Evolutionary conservation across 495 filamentous ascomycete genomes (phyloP).

Genomic region (Daldinia decipiens): DNA sequence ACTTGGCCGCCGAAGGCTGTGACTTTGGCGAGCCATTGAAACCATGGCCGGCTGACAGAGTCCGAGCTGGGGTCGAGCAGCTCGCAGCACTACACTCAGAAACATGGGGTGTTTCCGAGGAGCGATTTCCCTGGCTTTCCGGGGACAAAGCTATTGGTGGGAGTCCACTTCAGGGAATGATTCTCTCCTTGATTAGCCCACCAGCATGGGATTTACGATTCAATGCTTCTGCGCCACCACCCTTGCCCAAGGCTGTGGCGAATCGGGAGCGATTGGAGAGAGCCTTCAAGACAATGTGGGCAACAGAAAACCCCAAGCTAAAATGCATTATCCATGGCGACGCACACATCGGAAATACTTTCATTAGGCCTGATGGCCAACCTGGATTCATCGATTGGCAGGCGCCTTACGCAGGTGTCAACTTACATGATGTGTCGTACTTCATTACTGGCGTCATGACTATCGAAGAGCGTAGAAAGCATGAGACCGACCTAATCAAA

Average conservation of each 20-base stretch:
- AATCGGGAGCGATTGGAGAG: conserved; percentile 21
- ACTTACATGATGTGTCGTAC: conserved; percentile 22
- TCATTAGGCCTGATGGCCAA: conserved; percentile 20
- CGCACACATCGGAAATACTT: conserved; percentile 22
- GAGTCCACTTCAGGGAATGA: conserved; percentile 23
- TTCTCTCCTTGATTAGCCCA: conserved; percentile 3
- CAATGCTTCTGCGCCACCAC: conserved; percentile 5
- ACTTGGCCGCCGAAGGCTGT: conserved; percentile 9
- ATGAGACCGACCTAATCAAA: conserved; percentile 12
- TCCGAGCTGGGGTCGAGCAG: conserved; percentile 21
- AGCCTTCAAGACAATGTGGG: conserved; percentile 25
- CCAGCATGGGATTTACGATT: conserved; percentile 17
- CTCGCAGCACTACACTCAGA: conserved; percentile 19
- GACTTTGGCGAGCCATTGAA: conserved; percentile 20
- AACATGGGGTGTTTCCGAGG: conserved; percentile 24
- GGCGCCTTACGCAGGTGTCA: conserved; percentile 5
- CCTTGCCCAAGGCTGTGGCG: conserved; percentile 10
- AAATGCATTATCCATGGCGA: conserved; percentile 19
- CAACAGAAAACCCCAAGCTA: conserved; percentile 20
- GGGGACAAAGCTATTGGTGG: conserved; percentile 17
- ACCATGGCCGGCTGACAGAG: conserved; percentile 20
- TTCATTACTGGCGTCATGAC: conserved; percentile 15
- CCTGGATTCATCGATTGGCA: conserved; percentile 29
- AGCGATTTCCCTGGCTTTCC: conserved; percentile 20
- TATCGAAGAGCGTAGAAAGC: conserved; percentile 20